Evolutionary conservation across 148 eudicot genomes (phyloP).

Genomic region (Amaranthus cruentus): DNA sequence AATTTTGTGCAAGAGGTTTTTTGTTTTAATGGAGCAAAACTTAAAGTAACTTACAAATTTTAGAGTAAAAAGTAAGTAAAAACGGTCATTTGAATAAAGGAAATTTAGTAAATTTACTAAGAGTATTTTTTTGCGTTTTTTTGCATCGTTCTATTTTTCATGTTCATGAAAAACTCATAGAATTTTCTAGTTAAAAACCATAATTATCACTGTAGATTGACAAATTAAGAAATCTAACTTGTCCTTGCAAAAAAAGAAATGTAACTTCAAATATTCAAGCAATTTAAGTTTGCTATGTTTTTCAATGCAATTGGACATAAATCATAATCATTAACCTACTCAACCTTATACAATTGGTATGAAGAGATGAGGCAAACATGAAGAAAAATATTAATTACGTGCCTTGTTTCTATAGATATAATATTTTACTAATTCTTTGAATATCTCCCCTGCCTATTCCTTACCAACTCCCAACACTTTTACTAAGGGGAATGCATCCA

Average conservation of each 20-base stretch:
- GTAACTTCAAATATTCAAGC: not conserved
- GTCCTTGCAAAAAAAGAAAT: not conserved
- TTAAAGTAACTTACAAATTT: not conserved
- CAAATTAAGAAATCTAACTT: not conserved
- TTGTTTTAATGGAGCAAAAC: not conserved
- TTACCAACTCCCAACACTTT: conserved; percentile 21
- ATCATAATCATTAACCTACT: conserved; percentile 9
- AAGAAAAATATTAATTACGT: not conserved
- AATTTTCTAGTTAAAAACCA: not conserved
- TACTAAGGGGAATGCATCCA: not conserved
- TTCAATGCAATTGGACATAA: conserved; percentile 2
- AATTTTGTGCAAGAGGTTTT: too few species aligned
- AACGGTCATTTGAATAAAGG: too few species aligned
- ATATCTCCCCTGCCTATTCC: not conserved
- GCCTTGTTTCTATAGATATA: not conserved
- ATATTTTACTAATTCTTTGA: conserved; percentile 2
- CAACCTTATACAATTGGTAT: not conserved
- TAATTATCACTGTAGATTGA: not conserved
- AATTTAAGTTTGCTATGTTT: not conserved
- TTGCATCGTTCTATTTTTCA: not conserved
- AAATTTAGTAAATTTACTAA: too few species aligned
- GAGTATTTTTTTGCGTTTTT: too few species aligned
- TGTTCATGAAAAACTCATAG: not conserved
- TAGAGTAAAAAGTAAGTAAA: not conserved
- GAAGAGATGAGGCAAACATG: not conserved